These are phyloP conservation scores for Sporothrix brunneoviolacea DNA, from an alignment of 2,329 filamentous ascomycete species.

Conservation along the genomic window DNA sequence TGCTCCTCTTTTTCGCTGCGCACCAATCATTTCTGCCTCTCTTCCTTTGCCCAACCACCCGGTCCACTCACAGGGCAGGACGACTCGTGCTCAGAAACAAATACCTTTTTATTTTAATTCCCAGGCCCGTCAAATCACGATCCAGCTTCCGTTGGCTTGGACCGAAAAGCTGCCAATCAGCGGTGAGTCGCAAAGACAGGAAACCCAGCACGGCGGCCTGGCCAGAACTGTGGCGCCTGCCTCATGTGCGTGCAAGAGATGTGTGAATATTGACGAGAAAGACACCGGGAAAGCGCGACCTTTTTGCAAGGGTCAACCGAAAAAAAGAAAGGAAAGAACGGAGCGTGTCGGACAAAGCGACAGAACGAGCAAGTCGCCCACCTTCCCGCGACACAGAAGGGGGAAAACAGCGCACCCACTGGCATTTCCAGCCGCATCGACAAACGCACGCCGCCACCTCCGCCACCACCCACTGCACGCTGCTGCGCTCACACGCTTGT, in stretches of 20 bases:
- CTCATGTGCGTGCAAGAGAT: neutral
- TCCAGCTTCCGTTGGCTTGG: conserved; percentile 1
- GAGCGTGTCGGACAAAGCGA: neutral
- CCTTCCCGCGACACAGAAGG: too few species aligned
- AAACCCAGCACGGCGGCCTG: neutral
- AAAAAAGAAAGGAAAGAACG: neutral
- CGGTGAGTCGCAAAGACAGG: conserved; percentile 15
- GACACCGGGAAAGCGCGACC: neutral
- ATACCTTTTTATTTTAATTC: neutral
- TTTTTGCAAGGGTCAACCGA: too few species aligned
- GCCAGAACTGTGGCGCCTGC: conserved; percentile 1
- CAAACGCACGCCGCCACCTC: conserved; percentile 4
- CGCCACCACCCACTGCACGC: too few species aligned
- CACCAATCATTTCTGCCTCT: conserved; percentile 38
- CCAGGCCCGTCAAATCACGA: conserved; percentile 12
- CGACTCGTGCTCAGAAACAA: too few species aligned
- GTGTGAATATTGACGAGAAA: neutral
- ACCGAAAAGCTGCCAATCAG: conserved; percentile 15
- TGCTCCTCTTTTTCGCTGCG: conserved; percentile 27
- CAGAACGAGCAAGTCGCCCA: too few species aligned
- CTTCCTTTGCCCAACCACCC: neutral
- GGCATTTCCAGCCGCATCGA: conserved; percentile 4
- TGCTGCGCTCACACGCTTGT: too few species aligned
- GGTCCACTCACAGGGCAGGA: conserved; percentile 10
- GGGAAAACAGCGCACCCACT: conserved; percentile 4